A percentile compares a stretch with the other conserved stretches of the same genome.
Conservation (phyloP, 2,329 filamentous ascomycete genomes). For the Diaporthe ampelina region DNA sequence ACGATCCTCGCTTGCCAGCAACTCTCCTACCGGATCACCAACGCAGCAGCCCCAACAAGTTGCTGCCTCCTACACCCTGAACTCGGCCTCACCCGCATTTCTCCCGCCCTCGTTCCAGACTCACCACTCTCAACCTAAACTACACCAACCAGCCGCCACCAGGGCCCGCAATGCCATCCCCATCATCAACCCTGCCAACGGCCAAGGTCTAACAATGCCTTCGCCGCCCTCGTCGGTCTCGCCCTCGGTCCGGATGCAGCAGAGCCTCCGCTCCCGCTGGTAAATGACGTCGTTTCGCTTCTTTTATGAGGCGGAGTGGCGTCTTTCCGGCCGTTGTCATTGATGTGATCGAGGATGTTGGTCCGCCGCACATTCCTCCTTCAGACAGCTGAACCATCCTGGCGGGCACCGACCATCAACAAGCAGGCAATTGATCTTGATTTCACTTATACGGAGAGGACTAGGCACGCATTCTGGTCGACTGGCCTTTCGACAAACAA, state of each 20-base stretch:
- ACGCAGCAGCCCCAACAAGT: conserved; percentile 88
- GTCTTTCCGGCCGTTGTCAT: conserved; percentile 53
- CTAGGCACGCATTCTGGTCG: conserved; percentile 47
- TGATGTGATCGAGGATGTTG: conserved; percentile 54
- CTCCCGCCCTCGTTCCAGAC: conserved; percentile 75
- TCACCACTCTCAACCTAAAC: conserved; percentile 78
- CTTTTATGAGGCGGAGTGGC: conserved; percentile 50
- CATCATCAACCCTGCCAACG: conserved; percentile 93
- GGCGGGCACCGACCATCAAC: conserved; percentile 60
- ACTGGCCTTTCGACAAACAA: conserved; percentile 48
- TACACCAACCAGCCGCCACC: conserved; percentile 91
- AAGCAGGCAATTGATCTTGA: conserved; percentile 59
- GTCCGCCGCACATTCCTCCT: conserved; percentile 53
- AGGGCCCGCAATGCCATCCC: conserved; percentile 95
- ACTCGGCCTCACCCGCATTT: conserved; percentile 76
- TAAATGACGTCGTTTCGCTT: conserved; percentile 57
- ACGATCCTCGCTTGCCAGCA: conserved; percentile 93
- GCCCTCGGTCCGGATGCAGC: conserved; percentile 70
- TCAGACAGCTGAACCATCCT: conserved; percentile 61
- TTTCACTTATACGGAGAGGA: conserved; percentile 54
- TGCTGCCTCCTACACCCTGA: conserved; percentile 81
- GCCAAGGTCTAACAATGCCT: conserved; percentile 80
- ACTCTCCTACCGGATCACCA: conserved; percentile 92
- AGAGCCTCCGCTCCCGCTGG: conserved; percentile 67
- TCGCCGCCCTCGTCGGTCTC: conserved; percentile 85